A percentile compares a stretch with the other conserved stretches of the same genome.
phyloP scores from a whole-genome alignment of 2,329 filamentous ascomycete genomes.

The Aspergillus ibericus region DNA sequence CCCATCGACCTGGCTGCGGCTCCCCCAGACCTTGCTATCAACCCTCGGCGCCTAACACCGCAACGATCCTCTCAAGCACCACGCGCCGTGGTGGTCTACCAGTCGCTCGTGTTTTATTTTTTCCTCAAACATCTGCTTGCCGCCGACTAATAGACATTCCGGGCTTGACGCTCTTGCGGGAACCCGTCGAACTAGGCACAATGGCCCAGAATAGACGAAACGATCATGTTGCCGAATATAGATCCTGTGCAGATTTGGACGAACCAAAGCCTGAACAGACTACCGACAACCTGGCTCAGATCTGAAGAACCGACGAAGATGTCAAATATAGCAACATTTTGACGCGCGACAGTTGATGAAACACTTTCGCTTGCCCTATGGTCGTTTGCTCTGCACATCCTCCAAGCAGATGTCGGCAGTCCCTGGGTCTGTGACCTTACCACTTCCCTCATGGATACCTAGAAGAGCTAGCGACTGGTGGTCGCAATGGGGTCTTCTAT shows the following conservation, averaged over 20 bases:
- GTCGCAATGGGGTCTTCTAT: constrained; percentile 37
- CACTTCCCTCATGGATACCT: constrained; percentile 30
- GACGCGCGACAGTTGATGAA: constrained; percentile 42
- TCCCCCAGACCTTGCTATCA: constrained; percentile 13
- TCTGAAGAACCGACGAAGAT: constrained; percentile 33
- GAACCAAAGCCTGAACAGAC: constrained; percentile 23
- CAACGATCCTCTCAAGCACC: constrained; percentile 8
- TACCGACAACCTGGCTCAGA: constrained; percentile 16
- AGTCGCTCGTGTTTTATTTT: constrained; percentile 1
- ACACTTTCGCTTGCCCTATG: constrained; percentile 28
- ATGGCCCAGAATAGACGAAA: constrained; percentile 29
- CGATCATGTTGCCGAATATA: constrained; percentile 26
- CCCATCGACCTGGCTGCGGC: constrained; percentile 12
- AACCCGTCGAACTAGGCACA: constrained; percentile 18
- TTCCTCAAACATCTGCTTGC: constrained; percentile 16
- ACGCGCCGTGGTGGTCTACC: constrained; percentile 11
- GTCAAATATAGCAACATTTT: constrained; percentile 45
- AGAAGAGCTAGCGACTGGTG: constrained; percentile 27
- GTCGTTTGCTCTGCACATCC: constrained; percentile 28
- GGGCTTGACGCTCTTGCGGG: constrained; percentile 14
- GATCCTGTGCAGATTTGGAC: constrained; percentile 24
- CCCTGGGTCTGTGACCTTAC: constrained; percentile 8
- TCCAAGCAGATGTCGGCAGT: constrained; percentile 13
- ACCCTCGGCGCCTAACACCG: constrained; percentile 19
- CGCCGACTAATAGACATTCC: constrained; percentile 17